These are phyloP conservation scores for Angophora floribunda DNA, from an alignment of 345 rosid species.

Conservation along the genomic window DNA sequence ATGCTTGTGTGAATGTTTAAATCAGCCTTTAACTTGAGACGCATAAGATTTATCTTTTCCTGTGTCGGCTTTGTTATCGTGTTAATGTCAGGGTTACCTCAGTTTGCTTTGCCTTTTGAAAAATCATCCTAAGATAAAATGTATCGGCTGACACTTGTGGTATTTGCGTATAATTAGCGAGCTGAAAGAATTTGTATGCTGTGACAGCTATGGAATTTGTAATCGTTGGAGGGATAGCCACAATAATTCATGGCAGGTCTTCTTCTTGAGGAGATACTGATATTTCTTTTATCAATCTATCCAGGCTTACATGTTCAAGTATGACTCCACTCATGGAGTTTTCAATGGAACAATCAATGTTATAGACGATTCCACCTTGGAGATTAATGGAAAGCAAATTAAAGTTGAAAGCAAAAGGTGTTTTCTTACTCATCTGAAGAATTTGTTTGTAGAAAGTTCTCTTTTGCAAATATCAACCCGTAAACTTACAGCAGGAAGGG, in stretches of 20 bases:
- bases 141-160: background rate
- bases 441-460: background rate
- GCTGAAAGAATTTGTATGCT: background rate
- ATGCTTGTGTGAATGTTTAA: background rate
- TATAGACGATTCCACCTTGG: conserved; percentile 74
- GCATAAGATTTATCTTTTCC: background rate
- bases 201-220: background rate
- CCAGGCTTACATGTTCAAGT: conserved; percentile 97
- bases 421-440: background rate
- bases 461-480: background rate
- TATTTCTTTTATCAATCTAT: background rate
- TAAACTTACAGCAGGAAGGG: background rate
- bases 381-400: conserved; percentile 80
- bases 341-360: conserved; percentile 67
- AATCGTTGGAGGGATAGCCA: background rate
- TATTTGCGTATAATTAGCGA: background rate
- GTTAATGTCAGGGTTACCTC: background rate
- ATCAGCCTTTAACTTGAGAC: background rate
- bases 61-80: background rate
- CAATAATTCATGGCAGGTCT: background rate
- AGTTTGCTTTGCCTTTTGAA: background rate
- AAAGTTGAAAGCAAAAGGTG: conserved; percentile 77
- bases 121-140: background rate
- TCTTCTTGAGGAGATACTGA: background rate
- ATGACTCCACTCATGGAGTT: conserved; percentile 95